Percentiles rank a stretch among this genome's conserved stretches.
Conservation (phyloP, 2,329 filamentous ascomycete species). For the Orbilia javanica region DNA sequence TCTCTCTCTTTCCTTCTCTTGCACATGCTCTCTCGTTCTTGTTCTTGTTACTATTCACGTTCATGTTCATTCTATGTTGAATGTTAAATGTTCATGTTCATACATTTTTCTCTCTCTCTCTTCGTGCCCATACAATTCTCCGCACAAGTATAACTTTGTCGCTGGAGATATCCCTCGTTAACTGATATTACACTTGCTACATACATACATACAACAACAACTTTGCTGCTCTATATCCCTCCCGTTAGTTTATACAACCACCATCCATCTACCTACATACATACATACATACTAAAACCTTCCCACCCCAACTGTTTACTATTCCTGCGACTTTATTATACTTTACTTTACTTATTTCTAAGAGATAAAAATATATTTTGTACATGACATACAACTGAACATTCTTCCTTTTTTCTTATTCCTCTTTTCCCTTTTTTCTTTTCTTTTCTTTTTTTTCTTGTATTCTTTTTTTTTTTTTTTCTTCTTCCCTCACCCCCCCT, state of each 20-base stretch:
- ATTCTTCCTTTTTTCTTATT: neutral
- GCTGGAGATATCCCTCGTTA: slow-evolving; percentile 1
- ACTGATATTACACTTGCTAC: neutral
- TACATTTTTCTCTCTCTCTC: neutral
- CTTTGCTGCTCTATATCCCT: neutral
- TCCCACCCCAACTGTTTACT: neutral
- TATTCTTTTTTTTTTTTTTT: neutral
- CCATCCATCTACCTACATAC: neutral
- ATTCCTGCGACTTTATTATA: neutral
- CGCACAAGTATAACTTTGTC: neutral
- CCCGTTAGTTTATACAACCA: neutral
- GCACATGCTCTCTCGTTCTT: neutral
- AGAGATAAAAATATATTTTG: slow-evolving; percentile 4
- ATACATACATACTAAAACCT: neutral
- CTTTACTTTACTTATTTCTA: neutral
- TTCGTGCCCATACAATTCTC: slow-evolving; percentile 7
- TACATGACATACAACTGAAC: slow-evolving; percentile 43
- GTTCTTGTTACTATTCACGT: neutral
- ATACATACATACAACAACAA: neutral
- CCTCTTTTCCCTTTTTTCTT: too few relatives aligned
- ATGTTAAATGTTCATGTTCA: neutral
- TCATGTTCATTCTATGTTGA: neutral
- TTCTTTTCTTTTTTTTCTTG: slow-evolving; percentile 23
- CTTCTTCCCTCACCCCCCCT: neutral
- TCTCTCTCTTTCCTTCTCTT: neutral